Conservation (phyloP, 805 yeast species). For the Candida boleticola region DNA sequence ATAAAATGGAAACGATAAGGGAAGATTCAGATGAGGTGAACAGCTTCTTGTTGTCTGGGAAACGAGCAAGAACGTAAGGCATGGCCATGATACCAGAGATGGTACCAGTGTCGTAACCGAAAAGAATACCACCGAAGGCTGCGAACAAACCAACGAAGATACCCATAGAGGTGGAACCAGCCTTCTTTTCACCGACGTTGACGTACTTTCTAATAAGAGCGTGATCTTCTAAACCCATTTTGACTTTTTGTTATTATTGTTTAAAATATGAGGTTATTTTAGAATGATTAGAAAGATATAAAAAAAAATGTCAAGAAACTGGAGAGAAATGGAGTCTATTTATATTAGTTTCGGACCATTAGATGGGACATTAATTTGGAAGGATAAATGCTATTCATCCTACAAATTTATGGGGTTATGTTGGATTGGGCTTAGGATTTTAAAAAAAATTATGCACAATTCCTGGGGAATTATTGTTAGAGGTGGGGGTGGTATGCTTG, state of each 20-base stretch:
- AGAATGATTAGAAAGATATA: not conserved
- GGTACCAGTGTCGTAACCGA: conserved; percentile 44
- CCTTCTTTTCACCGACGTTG: conserved; percentile 46
- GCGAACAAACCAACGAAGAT: conserved; percentile 40
- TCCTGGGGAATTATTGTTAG: no score
- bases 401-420: no score
- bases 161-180: conserved; percentile 43
- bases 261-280: not conserved
- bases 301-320: no score
- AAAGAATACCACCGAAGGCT: conserved; percentile 41
- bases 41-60: conserved; percentile 14
- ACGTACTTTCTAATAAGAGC: conserved; percentile 30
- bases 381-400: no score
- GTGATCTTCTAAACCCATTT: conserved; percentile 41
- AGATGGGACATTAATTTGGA: no score
- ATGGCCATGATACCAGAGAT: conserved; percentile 42
- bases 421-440: no score
- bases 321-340: no score
- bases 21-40: conserved; percentile 22
- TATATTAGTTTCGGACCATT: no score
- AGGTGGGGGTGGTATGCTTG: no score
- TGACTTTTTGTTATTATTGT: no score
- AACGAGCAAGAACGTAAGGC: conserved; percentile 31
- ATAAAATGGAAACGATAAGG: conserved; percentile 27
- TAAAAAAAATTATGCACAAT: no score